phyloP scores from a whole-genome alignment of 1,284 basidiomycete genomes.

The Cerrena zonata region DNA sequence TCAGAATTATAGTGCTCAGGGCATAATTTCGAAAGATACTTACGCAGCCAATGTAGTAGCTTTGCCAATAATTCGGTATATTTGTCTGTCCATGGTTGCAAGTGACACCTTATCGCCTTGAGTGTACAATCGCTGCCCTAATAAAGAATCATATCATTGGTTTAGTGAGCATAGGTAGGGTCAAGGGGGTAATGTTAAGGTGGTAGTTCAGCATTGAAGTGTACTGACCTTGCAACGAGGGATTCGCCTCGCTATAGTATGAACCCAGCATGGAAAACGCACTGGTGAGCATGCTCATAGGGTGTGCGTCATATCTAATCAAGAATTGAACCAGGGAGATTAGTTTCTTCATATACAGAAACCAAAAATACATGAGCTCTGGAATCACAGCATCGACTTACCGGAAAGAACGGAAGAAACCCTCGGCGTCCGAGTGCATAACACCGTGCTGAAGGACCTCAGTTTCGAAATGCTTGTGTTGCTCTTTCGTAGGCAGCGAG shows the following conservation, averaged over 20 bases:
- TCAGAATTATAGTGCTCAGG: not conserved
- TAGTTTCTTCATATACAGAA: not conserved
- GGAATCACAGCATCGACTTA: slow-evolving; percentile 28
- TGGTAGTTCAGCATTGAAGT: too few relatives aligned
- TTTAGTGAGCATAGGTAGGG: too few relatives aligned
- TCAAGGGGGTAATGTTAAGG: too few relatives aligned
- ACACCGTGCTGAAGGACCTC: slow-evolving; percentile 78
- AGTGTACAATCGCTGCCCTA: slow-evolving; percentile 77
- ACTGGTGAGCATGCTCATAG: slow-evolving; percentile 82
- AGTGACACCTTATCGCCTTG: slow-evolving; percentile 60
- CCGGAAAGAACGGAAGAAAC: slow-evolving; percentile 77
- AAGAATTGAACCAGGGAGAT: not conserved
- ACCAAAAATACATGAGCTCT: too few relatives aligned
- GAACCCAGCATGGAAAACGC: slow-evolving; percentile 82
- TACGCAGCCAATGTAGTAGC: slow-evolving; percentile 81
- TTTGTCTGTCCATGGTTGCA: slow-evolving; percentile 82
- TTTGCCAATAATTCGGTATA: slow-evolving; percentile 81
- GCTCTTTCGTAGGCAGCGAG: slow-evolving; percentile 61
- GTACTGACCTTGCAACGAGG: slow-evolving; percentile 70
- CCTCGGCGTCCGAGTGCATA: slow-evolving; percentile 73
- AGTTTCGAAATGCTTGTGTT: slow-evolving; percentile 57
- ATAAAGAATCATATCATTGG: too few relatives aligned
- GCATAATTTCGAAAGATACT: slow-evolving; percentile 21
- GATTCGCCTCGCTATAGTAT: slow-evolving; percentile 78
- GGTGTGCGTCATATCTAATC: slow-evolving; percentile 76